Conservation (phyloP, 345 rosid genomes). For the Linum usitatissimum region DNA sequence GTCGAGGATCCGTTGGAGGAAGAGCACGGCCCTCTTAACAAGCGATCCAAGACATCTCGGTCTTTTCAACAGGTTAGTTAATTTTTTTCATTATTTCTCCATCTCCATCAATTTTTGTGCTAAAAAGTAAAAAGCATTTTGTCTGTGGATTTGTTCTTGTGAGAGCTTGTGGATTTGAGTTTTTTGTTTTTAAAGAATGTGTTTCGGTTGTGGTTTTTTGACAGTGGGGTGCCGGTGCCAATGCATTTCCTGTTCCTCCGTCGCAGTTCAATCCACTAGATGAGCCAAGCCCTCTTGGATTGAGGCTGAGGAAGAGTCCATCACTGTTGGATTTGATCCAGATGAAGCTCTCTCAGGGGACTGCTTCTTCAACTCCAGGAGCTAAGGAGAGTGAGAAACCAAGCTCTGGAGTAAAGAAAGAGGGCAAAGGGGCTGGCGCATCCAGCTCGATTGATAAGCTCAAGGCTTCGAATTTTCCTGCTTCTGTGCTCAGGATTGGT, state of each 20-base stretch:
- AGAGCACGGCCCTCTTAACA: constrained; percentile 49
- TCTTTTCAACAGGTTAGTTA: constrained; percentile 28
- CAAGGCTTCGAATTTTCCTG: constrained; percentile 95
- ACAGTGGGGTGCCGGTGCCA: constrained; percentile 55
- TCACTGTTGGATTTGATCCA: constrained; percentile 90
- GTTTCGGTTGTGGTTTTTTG: constrained; percentile 11
- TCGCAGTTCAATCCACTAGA: constrained; percentile 73
- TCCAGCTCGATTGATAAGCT: constrained; percentile 55
- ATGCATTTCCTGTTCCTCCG: constrained; percentile 40
- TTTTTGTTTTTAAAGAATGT: constrained; percentile 5
- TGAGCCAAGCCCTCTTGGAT: constrained; percentile 93
- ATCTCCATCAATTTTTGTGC: not conserved
- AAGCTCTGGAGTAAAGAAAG: constrained; percentile 35
- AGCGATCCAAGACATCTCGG: constrained; percentile 54
- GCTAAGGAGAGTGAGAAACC: not conserved
- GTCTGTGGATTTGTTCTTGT: not conserved
- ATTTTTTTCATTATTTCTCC: not conserved
- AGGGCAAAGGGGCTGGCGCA: constrained; percentile 26
- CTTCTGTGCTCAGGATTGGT: constrained; percentile 71
- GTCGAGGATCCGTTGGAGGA: constrained; percentile 64
- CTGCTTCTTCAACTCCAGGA: not conserved
- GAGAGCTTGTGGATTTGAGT: not conserved
- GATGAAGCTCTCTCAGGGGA: constrained; percentile 62
- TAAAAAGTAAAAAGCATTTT: no score
- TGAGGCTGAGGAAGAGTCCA: constrained; percentile 87